Evolutionary conservation across 495 filamentous ascomycete genomes (phyloP), one percentile per base, ranked within the genome.

Genomic region (Tuber calosporum): DNA sequence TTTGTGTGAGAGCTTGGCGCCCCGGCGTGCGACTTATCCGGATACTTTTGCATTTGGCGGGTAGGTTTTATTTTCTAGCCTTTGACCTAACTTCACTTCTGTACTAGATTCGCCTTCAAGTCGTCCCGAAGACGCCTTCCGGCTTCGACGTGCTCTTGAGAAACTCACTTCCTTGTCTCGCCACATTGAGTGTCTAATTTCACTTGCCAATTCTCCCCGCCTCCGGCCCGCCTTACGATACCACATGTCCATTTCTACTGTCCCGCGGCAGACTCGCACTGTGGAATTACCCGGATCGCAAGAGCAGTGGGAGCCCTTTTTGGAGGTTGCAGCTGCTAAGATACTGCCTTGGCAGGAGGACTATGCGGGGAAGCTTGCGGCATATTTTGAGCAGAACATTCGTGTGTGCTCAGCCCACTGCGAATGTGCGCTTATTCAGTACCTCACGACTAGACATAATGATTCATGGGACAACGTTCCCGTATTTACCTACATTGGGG

Each of bases 401-500:
- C 43, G 20, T 45, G 43, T 38, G 3, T 66, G 20, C 17, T 36
- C 38, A 4, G 36, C 67, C 9, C 70, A 72, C 39, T 67, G 43
- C 45, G 53, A 72, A 34, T 72, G 70, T 38, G 15, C 48, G 4
- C 70, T 72, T n/a, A 34, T 72, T 30, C 37, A 38, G 17, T 53
- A 68, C 70, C 67, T 66, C 70, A 41, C 30, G 11, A 22, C 1
- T 5, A 38, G 30, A 3, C 53, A 66, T 40, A 30, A 6, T 40
- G 36, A 20, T 48, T 2, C 20, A 26, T n/a, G 70, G 43, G 43
- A 45, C 70, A 34, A 72, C 26, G 11, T 68, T 34, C 70, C 70
- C 0, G 48, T 53, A 7, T 72, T 72, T 41, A 72, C 48, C 41
- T 72, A 72, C 11, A 45, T 72, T 20, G 70, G 70, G 19, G 70